Percentiles rank a stretch among this genome's conserved stretches.
These are phyloP conservation scores for Malassezia psittaci DNA, from an alignment of 1,284 basidiomycete genomes.

Conservation along the genomic window DNA sequence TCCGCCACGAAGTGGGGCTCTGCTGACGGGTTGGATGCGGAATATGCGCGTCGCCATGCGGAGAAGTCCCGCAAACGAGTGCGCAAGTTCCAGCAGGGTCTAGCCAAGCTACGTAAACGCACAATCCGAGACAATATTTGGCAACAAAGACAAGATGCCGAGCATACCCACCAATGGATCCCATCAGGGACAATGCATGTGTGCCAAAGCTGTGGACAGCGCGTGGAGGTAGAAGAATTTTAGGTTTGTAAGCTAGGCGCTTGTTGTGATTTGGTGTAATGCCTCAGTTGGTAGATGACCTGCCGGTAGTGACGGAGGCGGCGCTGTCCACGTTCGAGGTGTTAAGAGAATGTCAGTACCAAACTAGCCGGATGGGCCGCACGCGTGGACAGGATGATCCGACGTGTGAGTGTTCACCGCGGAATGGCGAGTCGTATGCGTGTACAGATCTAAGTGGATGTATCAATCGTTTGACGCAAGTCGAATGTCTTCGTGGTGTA, in stretches of 20 bases:
- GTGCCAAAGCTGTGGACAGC: slow-evolving; percentile 16
- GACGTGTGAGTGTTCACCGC: slow-evolving; percentile 8
- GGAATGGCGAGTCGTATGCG: slow-evolving; percentile 49
- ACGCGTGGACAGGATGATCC: slow-evolving; percentile 71
- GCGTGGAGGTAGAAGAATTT: slow-evolving; percentile 15
- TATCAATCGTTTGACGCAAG: slow-evolving; percentile 93
- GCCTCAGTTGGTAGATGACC: slow-evolving; percentile 29
- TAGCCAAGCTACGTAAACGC: slow-evolving; percentile 32
- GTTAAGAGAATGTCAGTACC: slow-evolving; percentile 71
- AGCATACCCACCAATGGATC: slow-evolving; percentile 37
- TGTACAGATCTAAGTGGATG: slow-evolving; percentile 86
- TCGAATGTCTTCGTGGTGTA: slow-evolving; percentile 79
- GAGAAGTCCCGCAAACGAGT: slow-evolving; percentile 85
- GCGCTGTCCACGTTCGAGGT: slow-evolving; percentile 67
- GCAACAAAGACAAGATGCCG: slow-evolving; percentile 35
- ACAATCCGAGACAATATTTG: slow-evolving; percentile 37
- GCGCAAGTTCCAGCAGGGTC: slow-evolving; percentile 56
- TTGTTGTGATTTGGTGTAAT: background rate
- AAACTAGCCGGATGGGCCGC: slow-evolving; percentile 73
- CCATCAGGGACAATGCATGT: background rate
- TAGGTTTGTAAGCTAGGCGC: slow-evolving; percentile 3
- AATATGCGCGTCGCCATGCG: slow-evolving; percentile 67
- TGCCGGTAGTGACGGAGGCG: slow-evolving; percentile 30
- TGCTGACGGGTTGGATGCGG: slow-evolving; percentile 75
- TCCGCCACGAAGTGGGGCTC: slow-evolving; percentile 80